phyloP scores from a whole-genome alignment of 2,329 filamentous ascomycete genomes.

The Microdochium trichocladiopsis region DNA sequence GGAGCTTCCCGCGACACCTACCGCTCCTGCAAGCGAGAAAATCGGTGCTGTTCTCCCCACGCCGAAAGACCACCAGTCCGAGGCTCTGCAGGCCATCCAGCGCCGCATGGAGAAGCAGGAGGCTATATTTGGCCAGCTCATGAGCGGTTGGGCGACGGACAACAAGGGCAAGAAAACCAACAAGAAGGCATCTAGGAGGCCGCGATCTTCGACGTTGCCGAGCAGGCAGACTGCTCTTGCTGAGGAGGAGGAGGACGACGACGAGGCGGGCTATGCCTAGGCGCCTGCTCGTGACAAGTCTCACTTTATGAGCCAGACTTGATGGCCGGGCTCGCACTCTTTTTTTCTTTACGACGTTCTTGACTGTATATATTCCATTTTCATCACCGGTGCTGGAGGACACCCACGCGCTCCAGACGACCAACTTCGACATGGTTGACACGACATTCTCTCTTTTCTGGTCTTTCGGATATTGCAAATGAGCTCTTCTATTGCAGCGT shows the following conservation, averaged over 20 bases:
- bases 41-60: background rate
- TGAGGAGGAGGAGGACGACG: background rate
- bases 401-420: too few species aligned
- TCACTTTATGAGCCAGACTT: too few species aligned
- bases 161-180: background rate
- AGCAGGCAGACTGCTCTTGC: background rate
- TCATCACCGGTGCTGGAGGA: too few species aligned
- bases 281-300: too few species aligned
- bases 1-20: background rate
- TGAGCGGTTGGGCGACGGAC: background rate
- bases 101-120: conserved; percentile 4
- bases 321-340: too few species aligned
- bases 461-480: too few species aligned
- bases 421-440: too few species aligned
- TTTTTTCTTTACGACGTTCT: too few species aligned
- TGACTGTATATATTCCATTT: too few species aligned
- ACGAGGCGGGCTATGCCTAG: too few species aligned
- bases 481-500: too few species aligned
- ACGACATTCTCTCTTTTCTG: too few species aligned
- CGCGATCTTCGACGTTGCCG: background rate
- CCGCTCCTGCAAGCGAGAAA: background rate
- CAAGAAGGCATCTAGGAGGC: background rate
- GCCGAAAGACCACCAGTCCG: conserved; percentile 1
- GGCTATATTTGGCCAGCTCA: conserved; percentile 1
- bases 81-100: conserved; percentile 2